Evolutionary conservation across 2,329 filamentous ascomycete genomes (phyloP), one percentile per base, ranked within the genome.

Genomic region (Aureobasidium sp.): DNA sequence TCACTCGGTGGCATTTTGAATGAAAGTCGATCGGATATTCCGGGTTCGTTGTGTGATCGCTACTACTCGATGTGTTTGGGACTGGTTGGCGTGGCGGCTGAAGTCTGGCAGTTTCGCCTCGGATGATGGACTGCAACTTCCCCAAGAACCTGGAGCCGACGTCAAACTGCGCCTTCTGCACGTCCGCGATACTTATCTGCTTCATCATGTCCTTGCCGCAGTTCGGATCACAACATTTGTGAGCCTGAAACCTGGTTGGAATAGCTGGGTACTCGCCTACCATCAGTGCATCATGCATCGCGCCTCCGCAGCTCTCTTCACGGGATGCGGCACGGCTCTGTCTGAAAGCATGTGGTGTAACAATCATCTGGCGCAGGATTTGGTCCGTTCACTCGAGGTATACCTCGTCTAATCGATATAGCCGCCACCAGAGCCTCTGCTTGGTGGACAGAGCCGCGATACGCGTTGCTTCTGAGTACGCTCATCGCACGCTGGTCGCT

Each of bases 1-100:
- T 76, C 77, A 51, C 67, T 67, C 18, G 75, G 69, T 16, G 76
- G 73, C 76, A 78, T 78, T 25, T 38, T 48, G 47, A 36, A n/a
- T 18, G 20, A 9, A 61, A 54, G 8, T 33, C n/a, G 23, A 40
- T 61, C 45, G 31, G 10, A 6, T 40, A 38, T n/a, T n/a, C n/a
- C n/a, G n/a, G n/a, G n/a, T n/a, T n/a, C n/a, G n/a, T n/a, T n/a
- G n/a, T n/a, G n/a, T 6, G 33, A 13, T n/a, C 25, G 50, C 48
- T 64, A 27, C 50, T 36, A 10, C 23, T 43, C 47, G 50, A 27
- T 27, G 15, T 48, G 50, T 55, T 40, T 64, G 60, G 60, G 42
- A 55, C 9, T 64, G 38, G 16, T 47, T 47, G 40, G 31, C 27
- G 58, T 51, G 47, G 47, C 47, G 47, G 47, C 11, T 53, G 45